Conservation (phyloP, 169 alveolate species). For the Babesia divergens region DNA sequence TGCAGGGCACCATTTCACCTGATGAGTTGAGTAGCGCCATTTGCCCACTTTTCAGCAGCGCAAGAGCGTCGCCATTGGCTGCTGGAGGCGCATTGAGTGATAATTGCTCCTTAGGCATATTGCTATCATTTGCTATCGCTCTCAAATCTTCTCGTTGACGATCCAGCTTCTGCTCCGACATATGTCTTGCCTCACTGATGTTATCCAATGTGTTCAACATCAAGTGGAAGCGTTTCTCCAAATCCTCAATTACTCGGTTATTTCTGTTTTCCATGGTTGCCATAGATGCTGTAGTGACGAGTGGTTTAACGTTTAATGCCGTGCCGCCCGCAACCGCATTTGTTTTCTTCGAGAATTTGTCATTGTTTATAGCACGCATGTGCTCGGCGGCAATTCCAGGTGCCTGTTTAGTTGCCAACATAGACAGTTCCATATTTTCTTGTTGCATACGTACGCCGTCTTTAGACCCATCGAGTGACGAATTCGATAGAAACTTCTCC, state of each 20-base stretch:
- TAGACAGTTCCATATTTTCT: constrained; percentile 20
- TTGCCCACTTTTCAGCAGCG: not conserved
- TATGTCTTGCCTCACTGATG: not conserved
- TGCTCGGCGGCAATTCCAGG: too few relatives aligned
- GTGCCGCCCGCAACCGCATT: not conserved
- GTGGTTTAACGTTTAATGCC: not conserved
- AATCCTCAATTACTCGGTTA: not conserved
- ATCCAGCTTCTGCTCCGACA: not conserved
- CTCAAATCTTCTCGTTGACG: not conserved
- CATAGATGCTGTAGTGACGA: constrained; percentile 13
- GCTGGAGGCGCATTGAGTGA: not conserved
- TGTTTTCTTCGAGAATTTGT: not conserved
- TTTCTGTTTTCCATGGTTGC: not conserved
- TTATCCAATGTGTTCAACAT: constrained; percentile 8
- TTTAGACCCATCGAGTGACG: not conserved
- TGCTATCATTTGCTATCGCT: not conserved
- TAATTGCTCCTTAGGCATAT: not conserved
- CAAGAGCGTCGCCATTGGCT: not conserved
- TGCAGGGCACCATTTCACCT: not conserved
- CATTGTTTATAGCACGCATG: not conserved
- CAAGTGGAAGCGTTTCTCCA: constrained; percentile 37
- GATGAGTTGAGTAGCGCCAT: not conserved
- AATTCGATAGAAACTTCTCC: constrained; percentile 7
- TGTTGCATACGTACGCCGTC: not conserved
- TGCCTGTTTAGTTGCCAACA: not conserved